Conservation (phyloP, 352 stramenopile species). For the Sclerospora graminicola region DNA sequence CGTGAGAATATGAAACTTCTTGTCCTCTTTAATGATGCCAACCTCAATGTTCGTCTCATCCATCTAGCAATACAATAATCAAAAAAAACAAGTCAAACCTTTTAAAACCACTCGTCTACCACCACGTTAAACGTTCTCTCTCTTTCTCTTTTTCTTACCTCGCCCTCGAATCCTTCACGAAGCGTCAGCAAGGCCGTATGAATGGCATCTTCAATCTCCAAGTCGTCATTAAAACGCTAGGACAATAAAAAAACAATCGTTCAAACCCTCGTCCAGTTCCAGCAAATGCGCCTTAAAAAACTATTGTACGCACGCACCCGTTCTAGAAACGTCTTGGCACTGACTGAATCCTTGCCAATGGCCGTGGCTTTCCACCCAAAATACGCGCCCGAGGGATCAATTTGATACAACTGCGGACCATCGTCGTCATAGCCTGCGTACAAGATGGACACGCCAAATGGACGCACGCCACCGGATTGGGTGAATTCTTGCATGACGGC, state of each 20-base stretch:
- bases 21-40: constrained; percentile 93
- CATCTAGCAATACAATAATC: constrained; percentile 93
- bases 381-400: constrained; percentile 96
- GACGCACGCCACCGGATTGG: constrained; percentile 94
- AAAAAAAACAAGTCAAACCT: constrained; percentile 1
- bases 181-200: constrained; percentile 98
- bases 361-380: constrained; percentile 99
- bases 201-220: constrained; percentile 99
- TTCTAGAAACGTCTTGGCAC: constrained; percentile 99
- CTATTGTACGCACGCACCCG: constrained; percentile 66
- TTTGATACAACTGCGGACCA: constrained; percentile 95
- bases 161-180: constrained; percentile 96
- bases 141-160: constrained; percentile 28
- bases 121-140: neutral
- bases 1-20: constrained; percentile 96
- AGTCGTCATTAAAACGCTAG: constrained; percentile 91
- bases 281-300: too few relatives aligned
- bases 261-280: too few relatives aligned
- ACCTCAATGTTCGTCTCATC: constrained; percentile 98
- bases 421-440: constrained; percentile 97
- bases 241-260: neutral
- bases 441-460: constrained; percentile 97
- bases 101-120: neutral
- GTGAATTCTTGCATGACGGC: constrained; percentile 99
- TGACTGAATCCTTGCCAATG: constrained; percentile 97